phyloP scores from a whole-genome alignment of 228 moss, liverwort and hornwort genomes.

The Sphagnum magellanicum region DNA sequence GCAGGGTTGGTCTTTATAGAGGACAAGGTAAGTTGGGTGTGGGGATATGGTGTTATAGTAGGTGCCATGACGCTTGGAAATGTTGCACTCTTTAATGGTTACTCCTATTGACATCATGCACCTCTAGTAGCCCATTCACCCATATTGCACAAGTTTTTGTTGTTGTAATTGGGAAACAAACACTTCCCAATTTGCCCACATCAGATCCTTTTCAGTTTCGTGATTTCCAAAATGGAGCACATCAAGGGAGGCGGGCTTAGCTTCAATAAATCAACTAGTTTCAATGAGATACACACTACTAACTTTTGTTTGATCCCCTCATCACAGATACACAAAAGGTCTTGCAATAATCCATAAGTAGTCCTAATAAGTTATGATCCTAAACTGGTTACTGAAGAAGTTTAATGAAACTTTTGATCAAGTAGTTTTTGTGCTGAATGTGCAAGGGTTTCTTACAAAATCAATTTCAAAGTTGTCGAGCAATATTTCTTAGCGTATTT shows the following conservation, averaged over 20 bases:
- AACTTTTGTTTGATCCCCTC: neutral
- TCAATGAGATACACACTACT: neutral
- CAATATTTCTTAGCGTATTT: too few relatives aligned
- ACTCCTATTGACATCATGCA: constrained; percentile 9
- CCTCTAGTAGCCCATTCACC: constrained; percentile 27
- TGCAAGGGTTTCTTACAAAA: too few relatives aligned
- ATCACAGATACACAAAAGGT: neutral
- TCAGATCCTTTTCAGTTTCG: constrained; percentile 6
- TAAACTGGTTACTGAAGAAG: too few relatives aligned
- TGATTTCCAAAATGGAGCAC: neutral
- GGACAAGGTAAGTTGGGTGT: constrained; percentile 17
- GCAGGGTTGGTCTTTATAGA: constrained; percentile 34
- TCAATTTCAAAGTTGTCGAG: too few relatives aligned
- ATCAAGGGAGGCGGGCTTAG: neutral
- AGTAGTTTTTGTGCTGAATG: too few relatives aligned
- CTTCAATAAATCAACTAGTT: constrained; percentile 7
- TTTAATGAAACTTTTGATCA: too few relatives aligned
- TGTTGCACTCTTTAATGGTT: constrained; percentile 13
- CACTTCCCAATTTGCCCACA: neutral
- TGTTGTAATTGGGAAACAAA: constrained; percentile 16
- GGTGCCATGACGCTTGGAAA: constrained; percentile 13
- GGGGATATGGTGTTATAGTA: constrained; percentile 27
- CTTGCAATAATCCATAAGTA: neutral
- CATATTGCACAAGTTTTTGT: constrained; percentile 29
- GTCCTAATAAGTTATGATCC: too few relatives aligned